Percentiles rank a stretch among this genome's conserved stretches.
Conservation (phyloP, 2,329 filamentous ascomycete species). For the Calonectria multiphialidica region DNA sequence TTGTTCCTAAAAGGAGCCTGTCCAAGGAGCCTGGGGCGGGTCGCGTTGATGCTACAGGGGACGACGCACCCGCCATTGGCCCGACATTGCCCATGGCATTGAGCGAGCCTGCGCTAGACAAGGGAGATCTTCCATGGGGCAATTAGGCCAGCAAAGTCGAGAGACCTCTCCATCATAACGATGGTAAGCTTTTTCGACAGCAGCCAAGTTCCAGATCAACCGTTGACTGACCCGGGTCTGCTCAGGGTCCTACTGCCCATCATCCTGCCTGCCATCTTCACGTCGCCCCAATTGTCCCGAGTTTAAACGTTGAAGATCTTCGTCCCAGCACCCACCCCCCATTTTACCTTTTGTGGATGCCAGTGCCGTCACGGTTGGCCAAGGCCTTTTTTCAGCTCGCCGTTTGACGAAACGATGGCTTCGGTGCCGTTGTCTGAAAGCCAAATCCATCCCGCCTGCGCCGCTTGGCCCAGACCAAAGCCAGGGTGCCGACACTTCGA, state of each 20-base stretch:
- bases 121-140: conserved; percentile 33
- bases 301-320: conserved; percentile 1
- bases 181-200: conserved; percentile 6
- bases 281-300: neutral
- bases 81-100: conserved; percentile 43
- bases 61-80: conserved; percentile 43
- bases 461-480: conserved; percentile 4
- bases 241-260: conserved; percentile 13
- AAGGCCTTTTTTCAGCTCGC: conserved; percentile 12
- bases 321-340: neutral
- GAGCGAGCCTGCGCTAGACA: conserved; percentile 47
- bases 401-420: conserved; percentile 27
- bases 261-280: neutral
- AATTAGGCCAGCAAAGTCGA: conserved; percentile 25
- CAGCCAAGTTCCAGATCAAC: conserved; percentile 12
- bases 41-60: conserved; percentile 44
- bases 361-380: neutral
- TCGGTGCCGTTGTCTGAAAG: conserved; percentile 25
- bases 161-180: conserved; percentile 27
- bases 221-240: neutral
- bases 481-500: conserved; percentile 5
- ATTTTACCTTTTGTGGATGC: neutral
- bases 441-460: conserved; percentile 16
- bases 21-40: conserved; percentile 42
- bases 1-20: conserved; percentile 12